phyloP scores from a whole-genome alignment of 108 stramenopile species.

The Ochromonas danica region DNA sequence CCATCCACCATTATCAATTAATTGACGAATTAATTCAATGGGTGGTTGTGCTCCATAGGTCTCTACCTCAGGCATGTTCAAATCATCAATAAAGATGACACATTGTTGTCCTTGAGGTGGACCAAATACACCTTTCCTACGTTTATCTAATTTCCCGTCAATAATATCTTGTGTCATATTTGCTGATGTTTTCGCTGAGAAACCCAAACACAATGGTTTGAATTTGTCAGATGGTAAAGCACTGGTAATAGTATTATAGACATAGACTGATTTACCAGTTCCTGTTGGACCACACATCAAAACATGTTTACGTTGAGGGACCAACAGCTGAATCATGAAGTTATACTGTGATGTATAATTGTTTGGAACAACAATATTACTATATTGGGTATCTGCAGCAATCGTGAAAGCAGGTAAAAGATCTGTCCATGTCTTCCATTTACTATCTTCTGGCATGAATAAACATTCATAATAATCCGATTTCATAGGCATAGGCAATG shows the following conservation, averaged over 20 bases:
- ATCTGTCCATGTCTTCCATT: slow-evolving; percentile 55
- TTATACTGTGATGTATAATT: slow-evolving; percentile 60
- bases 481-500: slow-evolving; percentile 42
- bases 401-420: slow-evolving; percentile 49
- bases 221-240: slow-evolving; percentile 46
- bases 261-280: slow-evolving; percentile 57
- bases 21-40: slow-evolving; percentile 66
- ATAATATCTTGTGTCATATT: slow-evolving; percentile 68
- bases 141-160: slow-evolving; percentile 64
- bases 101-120: slow-evolving; percentile 57
- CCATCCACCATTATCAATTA: slow-evolving; percentile 65
- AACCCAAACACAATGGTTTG: slow-evolving; percentile 57
- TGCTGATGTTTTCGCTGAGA: slow-evolving; percentile 65
- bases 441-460: slow-evolving; percentile 43
- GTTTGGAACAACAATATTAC: slow-evolving; percentile 57
- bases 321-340: slow-evolving; percentile 51
- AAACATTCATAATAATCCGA: slow-evolving; percentile 45
- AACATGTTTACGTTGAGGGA: slow-evolving; percentile 43
- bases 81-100: slow-evolving; percentile 66
- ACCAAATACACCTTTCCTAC: slow-evolving; percentile 63
- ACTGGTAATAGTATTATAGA: slow-evolving; percentile 48
- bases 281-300: slow-evolving; percentile 67
- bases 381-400: slow-evolving; percentile 46
- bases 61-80: slow-evolving; percentile 57
- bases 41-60: slow-evolving; percentile 64